Conservation (phyloP, 192 early-diverging fungal species). For the Coemansia sp. region DNA sequence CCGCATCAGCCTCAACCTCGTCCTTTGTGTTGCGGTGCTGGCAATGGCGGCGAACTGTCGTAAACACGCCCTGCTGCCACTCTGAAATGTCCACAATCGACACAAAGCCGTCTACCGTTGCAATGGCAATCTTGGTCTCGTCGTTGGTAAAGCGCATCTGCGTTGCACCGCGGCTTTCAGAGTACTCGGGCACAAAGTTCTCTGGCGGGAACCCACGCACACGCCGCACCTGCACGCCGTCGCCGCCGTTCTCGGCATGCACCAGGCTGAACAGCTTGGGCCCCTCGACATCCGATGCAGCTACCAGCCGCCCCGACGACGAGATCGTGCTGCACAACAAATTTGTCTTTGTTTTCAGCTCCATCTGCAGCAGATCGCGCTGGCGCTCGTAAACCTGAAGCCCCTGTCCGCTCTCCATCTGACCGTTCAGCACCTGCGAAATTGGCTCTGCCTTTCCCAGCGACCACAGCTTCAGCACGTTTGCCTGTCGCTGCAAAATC, state of each 20-base stretch:
- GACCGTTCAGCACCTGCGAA: constrained; percentile 20
- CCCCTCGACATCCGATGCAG: constrained; percentile 74
- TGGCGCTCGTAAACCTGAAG: constrained; percentile 63
- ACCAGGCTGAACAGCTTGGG: constrained; percentile 64
- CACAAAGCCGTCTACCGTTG: constrained; percentile 72
- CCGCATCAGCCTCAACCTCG: constrained; percentile 47
- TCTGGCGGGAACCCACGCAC: constrained; percentile 43
- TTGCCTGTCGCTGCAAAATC: constrained; percentile 64
- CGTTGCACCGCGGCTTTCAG: constrained; percentile 61
- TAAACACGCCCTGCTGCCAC: constrained; percentile 61
- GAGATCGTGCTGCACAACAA: constrained; percentile 75
- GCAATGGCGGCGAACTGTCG: constrained; percentile 64
- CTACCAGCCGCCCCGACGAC: constrained; percentile 79
- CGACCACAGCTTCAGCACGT: constrained; percentile 78
- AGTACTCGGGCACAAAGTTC: constrained; percentile 48
- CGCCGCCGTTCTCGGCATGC: constrained; percentile 17
- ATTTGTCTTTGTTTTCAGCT: constrained; percentile 70
- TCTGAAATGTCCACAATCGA: constrained; percentile 71
- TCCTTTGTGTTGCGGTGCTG: constrained; percentile 60
- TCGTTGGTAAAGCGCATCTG: constrained; percentile 78
- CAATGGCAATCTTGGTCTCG: constrained; percentile 72
- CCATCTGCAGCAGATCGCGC: constrained; percentile 71
- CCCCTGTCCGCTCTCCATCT: constrained; percentile 48
- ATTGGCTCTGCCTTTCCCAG: constrained; percentile 65
- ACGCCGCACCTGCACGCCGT: constrained; percentile 31